These are phyloP conservation scores for Tothia fuscella DNA, from an alignment of 2,329 filamentous ascomycete genomes.

Conservation along the genomic window DNA sequence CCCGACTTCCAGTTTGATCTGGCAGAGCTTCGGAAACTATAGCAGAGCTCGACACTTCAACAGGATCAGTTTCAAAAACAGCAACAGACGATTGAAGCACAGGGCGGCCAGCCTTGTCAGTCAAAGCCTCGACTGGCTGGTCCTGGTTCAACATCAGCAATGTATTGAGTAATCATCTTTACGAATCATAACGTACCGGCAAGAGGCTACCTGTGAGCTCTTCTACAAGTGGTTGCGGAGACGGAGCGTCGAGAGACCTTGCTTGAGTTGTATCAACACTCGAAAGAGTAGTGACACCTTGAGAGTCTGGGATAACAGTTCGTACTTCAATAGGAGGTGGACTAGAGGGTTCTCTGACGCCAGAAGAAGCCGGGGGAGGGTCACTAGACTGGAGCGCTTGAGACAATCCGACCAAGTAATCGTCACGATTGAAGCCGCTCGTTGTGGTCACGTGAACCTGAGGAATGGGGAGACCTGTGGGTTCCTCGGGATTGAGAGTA, in stretches of 20 bases:
- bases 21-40: slow-evolving; percentile 2
- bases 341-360: background rate
- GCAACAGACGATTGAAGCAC: background rate
- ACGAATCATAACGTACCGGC: no score
- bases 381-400: background rate
- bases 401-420: slow-evolving; percentile 7
- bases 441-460: slow-evolving; percentile 2
- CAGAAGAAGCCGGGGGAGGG: slow-evolving; percentile 1
- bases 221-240: no score
- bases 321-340: background rate
- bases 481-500: no score
- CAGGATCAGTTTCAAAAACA: slow-evolving; percentile 1
- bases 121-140: no score
- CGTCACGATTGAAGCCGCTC: slow-evolving; percentile 3
- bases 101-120: no score
- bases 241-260: no score
- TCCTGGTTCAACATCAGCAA: no score
- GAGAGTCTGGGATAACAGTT: slow-evolving; percentile 6
- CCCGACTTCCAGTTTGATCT: background rate
- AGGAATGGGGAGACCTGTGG: no score
- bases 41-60: slow-evolving; percentile 3
- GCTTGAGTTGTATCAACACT: no score
- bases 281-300: no score
- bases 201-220: no score
- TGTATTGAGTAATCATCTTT: no score